A percentile compares a stretch with the other conserved stretches of the same genome.
Evolutionary conservation across 2,329 filamentous ascomycete genomes (phyloP).

Genomic region (Stenocarpella maydis): DNA sequence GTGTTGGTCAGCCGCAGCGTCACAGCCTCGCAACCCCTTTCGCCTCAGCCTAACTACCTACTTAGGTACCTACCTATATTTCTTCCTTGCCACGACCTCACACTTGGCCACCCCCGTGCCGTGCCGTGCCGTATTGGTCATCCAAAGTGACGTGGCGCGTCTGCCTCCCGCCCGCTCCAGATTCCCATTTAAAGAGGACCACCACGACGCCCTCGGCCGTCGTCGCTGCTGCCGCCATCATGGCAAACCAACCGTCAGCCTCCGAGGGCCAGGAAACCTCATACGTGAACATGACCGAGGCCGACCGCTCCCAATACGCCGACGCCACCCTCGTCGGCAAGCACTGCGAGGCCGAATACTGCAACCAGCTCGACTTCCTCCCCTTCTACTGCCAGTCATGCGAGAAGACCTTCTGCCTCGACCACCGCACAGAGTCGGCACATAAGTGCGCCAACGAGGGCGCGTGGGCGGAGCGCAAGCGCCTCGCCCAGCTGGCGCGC

Average conservation of each 20-base stretch:
- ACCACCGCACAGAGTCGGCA: slow-evolving; percentile 86
- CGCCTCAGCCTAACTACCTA: not conserved
- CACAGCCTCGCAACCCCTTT: slow-evolving; percentile 27
- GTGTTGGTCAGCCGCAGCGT: slow-evolving; percentile 34
- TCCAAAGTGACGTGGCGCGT: slow-evolving; percentile 30
- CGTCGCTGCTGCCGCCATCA: slow-evolving; percentile 44
- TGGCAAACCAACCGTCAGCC: slow-evolving; percentile 60
- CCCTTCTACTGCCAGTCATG: slow-evolving; percentile 95
- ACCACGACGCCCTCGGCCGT: not conserved
- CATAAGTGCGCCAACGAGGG: slow-evolving; percentile 73
- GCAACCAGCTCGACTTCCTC: slow-evolving; percentile 94
- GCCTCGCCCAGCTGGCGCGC: slow-evolving; percentile 61
- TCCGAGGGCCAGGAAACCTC: slow-evolving; percentile 55
- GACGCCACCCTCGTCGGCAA: slow-evolving; percentile 87
- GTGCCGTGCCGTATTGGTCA: slow-evolving; percentile 31
- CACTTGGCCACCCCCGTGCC: slow-evolving; percentile 44
- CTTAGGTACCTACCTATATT: too few species aligned
- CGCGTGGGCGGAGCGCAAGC: slow-evolving; percentile 67
- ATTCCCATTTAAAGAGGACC: not conserved
- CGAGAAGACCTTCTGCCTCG: slow-evolving; percentile 84
- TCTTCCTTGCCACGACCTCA: slow-evolving; percentile 40
- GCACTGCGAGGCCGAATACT: slow-evolving; percentile 92
- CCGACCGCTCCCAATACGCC: slow-evolving; percentile 44
- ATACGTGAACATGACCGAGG: slow-evolving; percentile 77
- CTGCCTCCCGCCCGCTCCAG: slow-evolving; percentile 22